Percentiles rank a stretch among this genome's conserved stretches.
phyloP scores from a whole-genome alignment of 495 filamentous ascomycete species.

The Umbilicaria muhlenbergii region DNA sequence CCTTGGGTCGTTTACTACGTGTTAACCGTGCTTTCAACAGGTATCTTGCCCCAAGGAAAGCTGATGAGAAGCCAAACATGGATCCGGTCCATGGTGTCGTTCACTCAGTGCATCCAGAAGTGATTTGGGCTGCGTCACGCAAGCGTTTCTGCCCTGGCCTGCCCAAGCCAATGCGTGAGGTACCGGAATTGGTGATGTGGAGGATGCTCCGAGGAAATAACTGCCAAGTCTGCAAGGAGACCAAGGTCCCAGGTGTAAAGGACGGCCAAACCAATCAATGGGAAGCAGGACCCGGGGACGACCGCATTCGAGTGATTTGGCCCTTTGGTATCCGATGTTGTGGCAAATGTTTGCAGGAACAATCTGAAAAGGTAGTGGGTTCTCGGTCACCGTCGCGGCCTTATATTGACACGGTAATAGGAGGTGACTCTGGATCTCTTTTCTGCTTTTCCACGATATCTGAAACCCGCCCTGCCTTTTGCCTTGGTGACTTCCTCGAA shows the following conservation, averaged over 20 bases:
- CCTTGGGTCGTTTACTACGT: slow-evolving; percentile 16
- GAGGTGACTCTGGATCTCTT: slow-evolving; percentile 50
- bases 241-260: slow-evolving; percentile 4
- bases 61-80: slow-evolving; percentile 7
- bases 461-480: slow-evolving; percentile 48
- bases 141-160: slow-evolving; percentile 23
- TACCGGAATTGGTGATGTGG: slow-evolving; percentile 33
- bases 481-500: slow-evolving; percentile 41
- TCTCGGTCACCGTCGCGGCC: not conserved
- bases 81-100: slow-evolving; percentile 13
- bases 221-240: slow-evolving; percentile 30
- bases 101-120: slow-evolving; percentile 21
- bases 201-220: slow-evolving; percentile 22
- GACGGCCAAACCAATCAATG: slow-evolving; percentile 20
- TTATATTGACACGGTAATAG: slow-evolving; percentile 20
- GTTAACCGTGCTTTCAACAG: slow-evolving; percentile 18
- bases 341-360: slow-evolving; percentile 39
- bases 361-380: slow-evolving; percentile 38
- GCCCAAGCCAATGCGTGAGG: slow-evolving; percentile 27
- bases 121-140: slow-evolving; percentile 30
- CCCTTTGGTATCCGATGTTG: slow-evolving; percentile 48
- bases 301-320: slow-evolving; percentile 43
- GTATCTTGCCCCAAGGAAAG: slow-evolving; percentile 19
- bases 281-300: slow-evolving; percentile 33
- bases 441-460: slow-evolving; percentile 33